Conservation (phyloP, 2,329 filamentous ascomycete genomes). For the Emmonsia crescens region DNA sequence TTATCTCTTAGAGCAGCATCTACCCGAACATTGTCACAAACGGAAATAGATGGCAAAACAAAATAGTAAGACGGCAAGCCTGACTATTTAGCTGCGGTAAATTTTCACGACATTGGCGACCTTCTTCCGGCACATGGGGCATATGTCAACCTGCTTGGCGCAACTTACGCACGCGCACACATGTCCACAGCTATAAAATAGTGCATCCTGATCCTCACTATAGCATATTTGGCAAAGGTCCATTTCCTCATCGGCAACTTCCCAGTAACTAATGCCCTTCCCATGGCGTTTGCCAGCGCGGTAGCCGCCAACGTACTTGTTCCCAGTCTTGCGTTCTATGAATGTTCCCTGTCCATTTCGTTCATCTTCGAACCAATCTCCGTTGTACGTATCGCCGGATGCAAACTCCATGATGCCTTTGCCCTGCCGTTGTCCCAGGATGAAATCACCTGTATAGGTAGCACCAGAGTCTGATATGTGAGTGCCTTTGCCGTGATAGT, state of each 20-base stretch:
- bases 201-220: slow-evolving; percentile 47
- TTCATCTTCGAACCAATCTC: slow-evolving; percentile 36
- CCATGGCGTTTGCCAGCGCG: slow-evolving; percentile 50
- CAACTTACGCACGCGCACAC: slow-evolving; percentile 51
- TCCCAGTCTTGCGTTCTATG: slow-evolving; percentile 46
- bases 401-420: slow-evolving; percentile 48
- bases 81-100: slow-evolving; percentile 31
- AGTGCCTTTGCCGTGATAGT: slow-evolving; percentile 45
- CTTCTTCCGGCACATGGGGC: slow-evolving; percentile 50
- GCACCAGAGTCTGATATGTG: slow-evolving; percentile 45
- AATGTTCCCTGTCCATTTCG: slow-evolving; percentile 48
- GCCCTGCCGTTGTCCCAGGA: slow-evolving; percentile 43
- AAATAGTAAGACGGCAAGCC: background rate
- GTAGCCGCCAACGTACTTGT: slow-evolving; percentile 52
- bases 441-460: slow-evolving; percentile 46
- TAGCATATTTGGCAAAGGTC: slow-evolving; percentile 53
- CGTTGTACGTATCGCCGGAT: slow-evolving; percentile 40
- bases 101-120: slow-evolving; percentile 49
- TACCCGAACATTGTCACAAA: background rate
- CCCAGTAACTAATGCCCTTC: slow-evolving; percentile 52
- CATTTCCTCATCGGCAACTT: slow-evolving; percentile 51
- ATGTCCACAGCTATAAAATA: slow-evolving; percentile 55
- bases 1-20: background rate
- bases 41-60: background rate
- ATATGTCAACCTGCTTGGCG: slow-evolving; percentile 47